These are phyloP conservation scores for Sarcocystis neurona DNA, from an alignment of 169 alveolate genomes.

Conservation along the genomic window DNA sequence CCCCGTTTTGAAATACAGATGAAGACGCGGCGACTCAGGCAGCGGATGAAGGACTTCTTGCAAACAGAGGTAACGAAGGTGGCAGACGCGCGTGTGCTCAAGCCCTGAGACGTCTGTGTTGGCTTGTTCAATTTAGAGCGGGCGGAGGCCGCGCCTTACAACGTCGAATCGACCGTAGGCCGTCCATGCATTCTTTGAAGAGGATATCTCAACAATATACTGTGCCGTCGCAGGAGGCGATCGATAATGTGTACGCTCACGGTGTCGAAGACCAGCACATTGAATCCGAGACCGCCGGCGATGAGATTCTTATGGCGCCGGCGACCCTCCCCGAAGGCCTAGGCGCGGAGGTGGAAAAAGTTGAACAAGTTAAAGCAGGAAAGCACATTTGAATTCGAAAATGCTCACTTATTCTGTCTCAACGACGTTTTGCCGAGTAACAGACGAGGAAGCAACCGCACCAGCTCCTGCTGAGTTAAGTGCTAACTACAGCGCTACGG, in stretches of 20 bases:
- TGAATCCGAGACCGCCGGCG: neutral
- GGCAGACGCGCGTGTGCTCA: too few species aligned
- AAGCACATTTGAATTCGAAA: neutral
- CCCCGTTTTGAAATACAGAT: too few species aligned
- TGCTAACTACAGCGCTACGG: neutral
- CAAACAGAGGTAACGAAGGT: conserved; percentile 6
- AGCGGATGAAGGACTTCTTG: conserved; percentile 30
- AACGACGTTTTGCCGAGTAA: neutral
- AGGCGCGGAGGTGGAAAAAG: conserved; percentile 28
- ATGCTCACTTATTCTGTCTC: neutral
- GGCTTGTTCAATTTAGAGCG: neutral
- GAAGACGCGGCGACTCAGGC: conserved; percentile 19
- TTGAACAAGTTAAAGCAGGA: conserved; percentile 28
- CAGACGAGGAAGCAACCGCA: conserved; percentile 24
- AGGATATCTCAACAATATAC: neutral
- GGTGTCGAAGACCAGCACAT: conserved; percentile 35
- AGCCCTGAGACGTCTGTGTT: neutral
- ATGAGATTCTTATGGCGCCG: conserved; percentile 6
- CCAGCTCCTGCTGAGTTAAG: neutral
- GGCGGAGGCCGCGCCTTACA: neutral
- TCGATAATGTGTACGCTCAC: conserved; percentile 1
- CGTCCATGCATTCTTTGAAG: neutral
- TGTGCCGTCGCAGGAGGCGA: neutral
- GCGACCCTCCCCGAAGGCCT: conserved; percentile 14
- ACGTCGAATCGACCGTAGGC: conserved; percentile 15